Conservation (phyloP, 495 filamentous ascomycete genomes). For the Aspergillus affinis region DNA sequence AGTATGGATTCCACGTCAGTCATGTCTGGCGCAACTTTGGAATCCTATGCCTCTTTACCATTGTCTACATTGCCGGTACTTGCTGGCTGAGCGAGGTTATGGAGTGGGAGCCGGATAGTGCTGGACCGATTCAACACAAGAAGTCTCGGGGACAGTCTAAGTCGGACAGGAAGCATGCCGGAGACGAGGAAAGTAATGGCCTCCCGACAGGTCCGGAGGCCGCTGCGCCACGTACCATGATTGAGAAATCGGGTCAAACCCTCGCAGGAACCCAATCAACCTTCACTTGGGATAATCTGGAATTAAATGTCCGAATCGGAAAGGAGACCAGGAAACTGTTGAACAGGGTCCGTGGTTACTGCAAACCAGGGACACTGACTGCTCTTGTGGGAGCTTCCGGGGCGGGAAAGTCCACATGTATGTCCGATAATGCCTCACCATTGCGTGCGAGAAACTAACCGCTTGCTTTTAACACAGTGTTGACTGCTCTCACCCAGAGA, state of each 20-base stretch:
- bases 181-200: slow-evolving; percentile 49
- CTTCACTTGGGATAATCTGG: slow-evolving; percentile 52
- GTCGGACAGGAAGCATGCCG: slow-evolving; percentile 36
- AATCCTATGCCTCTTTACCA: slow-evolving; percentile 60
- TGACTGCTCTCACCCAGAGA: slow-evolving; percentile 74
- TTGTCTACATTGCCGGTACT: slow-evolving; percentile 52
- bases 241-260: slow-evolving; percentile 22
- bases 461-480: slow-evolving; percentile 32
- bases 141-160: slow-evolving; percentile 53
- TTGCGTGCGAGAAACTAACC: slow-evolving; percentile 4
- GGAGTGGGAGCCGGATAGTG: slow-evolving; percentile 58
- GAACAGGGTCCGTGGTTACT: slow-evolving; percentile 70
- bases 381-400: slow-evolving; percentile 84
- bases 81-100: slow-evolving; percentile 61
- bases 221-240: slow-evolving; percentile 13
- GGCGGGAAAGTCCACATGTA: slow-evolving; percentile 83
- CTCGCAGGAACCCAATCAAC: slow-evolving; percentile 51
- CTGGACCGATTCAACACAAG: slow-evolving; percentile 57
- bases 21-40: slow-evolving; percentile 68
- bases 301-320: slow-evolving; percentile 64
- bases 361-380: slow-evolving; percentile 75
- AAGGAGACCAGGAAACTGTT: slow-evolving; percentile 67
- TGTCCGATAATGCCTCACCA: slow-evolving; percentile 4
- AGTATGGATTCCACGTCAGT: slow-evolving; percentile 53
- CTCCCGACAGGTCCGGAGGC: slow-evolving; percentile 21